A percentile compares a stretch with the other conserved stretches of the same genome.
These are phyloP conservation scores for Adansonia madagascariensis DNA, from an alignment of 441 rosid genomes.

Conservation along the genomic window DNA sequence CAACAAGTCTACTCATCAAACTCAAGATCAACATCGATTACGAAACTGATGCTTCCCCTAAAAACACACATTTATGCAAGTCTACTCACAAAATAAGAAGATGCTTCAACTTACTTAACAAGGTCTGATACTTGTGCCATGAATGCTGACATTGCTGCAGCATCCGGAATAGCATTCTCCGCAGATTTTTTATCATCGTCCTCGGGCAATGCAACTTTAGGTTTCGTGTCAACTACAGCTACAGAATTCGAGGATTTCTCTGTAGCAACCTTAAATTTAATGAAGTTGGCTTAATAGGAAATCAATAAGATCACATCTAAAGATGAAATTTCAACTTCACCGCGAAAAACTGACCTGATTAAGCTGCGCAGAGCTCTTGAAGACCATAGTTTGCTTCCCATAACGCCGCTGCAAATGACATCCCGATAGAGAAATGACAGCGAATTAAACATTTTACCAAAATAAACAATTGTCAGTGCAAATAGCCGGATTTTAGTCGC, in stretches of 20 bases:
- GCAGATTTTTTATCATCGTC: constrained; percentile 40
- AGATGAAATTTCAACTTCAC: constrained; percentile 24
- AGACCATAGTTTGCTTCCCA: constrained; percentile 45
- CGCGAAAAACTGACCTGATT: constrained; percentile 54
- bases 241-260: constrained; percentile 56
- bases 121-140: constrained; percentile 82
- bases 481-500: neutral
- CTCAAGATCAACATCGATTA: constrained; percentile 14
- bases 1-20: constrained; percentile 71
- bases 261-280: constrained; percentile 48
- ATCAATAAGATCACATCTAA: constrained; percentile 13
- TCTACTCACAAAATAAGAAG: neutral
- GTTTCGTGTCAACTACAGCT: constrained; percentile 26
- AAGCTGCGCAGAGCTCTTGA: constrained; percentile 55
- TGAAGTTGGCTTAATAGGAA: constrained; percentile 21
- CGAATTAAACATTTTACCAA: neutral
- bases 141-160: constrained; percentile 58
- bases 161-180: constrained; percentile 52
- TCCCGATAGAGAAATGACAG: neutral
- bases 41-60: neutral
- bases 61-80: neutral
- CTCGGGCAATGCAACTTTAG: constrained; percentile 31
- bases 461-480: constrained; percentile 1
- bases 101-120: constrained; percentile 63
- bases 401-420: constrained; percentile 42